These are phyloP conservation scores for Polygonum maritimum DNA, from an alignment of 148 eudicot species.

Conservation along the genomic window DNA sequence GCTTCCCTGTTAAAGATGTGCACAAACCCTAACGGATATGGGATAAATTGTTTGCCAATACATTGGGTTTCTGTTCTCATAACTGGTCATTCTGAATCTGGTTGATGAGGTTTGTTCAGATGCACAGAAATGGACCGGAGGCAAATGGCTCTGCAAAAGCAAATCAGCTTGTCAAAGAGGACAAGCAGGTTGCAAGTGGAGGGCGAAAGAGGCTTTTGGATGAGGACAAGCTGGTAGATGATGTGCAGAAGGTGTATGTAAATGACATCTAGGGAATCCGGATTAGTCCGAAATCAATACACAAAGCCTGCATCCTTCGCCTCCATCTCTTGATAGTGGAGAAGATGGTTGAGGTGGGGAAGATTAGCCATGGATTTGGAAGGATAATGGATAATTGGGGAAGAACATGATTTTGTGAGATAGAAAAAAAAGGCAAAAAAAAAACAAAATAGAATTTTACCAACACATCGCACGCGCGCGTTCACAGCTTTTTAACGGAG, in stretches of 20 bases:
- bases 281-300: conserved; percentile 18
- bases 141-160: conserved; percentile 12
- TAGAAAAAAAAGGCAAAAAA: too few species aligned
- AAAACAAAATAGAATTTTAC: too few species aligned
- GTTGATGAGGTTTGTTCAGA: conserved; percentile 51
- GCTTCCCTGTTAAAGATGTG: conserved; percentile 29
- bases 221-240: conserved; percentile 34
- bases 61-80: conserved; percentile 23
- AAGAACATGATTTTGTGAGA: too few species aligned
- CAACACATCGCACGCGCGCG: too few species aligned
- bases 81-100: conserved; percentile 37
- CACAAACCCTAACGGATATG: conserved; percentile 23
- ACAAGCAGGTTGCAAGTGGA: conserved; percentile 24
- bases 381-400: too few species aligned
- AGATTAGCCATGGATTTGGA: too few species aligned
- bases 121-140: conserved; percentile 24
- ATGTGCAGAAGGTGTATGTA: conserved; percentile 16
- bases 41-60: conserved; percentile 17
- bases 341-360: too few species aligned
- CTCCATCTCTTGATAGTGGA: conserved; percentile 5
- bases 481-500: too few species aligned
- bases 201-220: conserved; percentile 32
- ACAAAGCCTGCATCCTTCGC: conserved; percentile 25
- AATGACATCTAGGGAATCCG: conserved; percentile 14
- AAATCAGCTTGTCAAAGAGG: neutral